Percentiles rank a stretch among this genome's conserved stretches.
phyloP scores from a whole-genome alignment of 176 grass and related monocot species.

The Carex kokanica region DNA sequence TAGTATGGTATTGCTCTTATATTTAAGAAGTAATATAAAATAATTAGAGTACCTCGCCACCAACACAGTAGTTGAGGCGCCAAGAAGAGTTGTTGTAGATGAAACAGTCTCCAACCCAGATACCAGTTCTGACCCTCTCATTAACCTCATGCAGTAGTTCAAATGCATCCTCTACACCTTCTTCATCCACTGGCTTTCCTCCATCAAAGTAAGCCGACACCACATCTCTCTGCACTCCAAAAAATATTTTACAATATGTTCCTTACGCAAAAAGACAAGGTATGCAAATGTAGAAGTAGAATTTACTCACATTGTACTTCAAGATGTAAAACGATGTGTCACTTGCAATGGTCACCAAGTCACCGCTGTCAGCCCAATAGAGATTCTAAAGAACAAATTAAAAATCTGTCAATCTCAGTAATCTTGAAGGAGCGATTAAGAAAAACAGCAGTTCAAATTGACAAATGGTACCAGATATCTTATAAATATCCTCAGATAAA shows the following conservation, averaged over 20 bases:
- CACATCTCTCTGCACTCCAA: slow-evolving; percentile 63
- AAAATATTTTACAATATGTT: slow-evolving; percentile 11
- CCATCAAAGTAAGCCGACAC: slow-evolving; percentile 75
- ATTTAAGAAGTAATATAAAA: background rate
- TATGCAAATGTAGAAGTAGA: slow-evolving; percentile 29
- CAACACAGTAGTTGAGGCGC: slow-evolving; percentile 95
- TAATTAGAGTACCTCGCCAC: slow-evolving; percentile 68
- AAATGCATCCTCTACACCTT: slow-evolving; percentile 95
- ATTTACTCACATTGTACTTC: slow-evolving; percentile 84
- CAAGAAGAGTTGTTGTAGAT: slow-evolving; percentile 97
- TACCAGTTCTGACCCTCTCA: slow-evolving; percentile 86
- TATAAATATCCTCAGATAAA: background rate
- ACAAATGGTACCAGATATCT: background rate
- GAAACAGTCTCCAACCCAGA: slow-evolving; percentile 99
- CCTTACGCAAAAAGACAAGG: background rate
- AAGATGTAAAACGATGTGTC: slow-evolving; percentile 97
- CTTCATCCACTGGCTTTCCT: slow-evolving; percentile 68
- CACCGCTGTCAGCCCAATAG: slow-evolving; percentile 97
- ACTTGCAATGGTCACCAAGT: slow-evolving; percentile 90
- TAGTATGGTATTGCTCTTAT: slow-evolving; percentile 5
- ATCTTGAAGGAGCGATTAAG: background rate
- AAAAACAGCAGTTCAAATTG: background rate
- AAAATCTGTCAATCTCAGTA: slow-evolving; percentile 2
- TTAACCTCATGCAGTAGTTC: slow-evolving; percentile 96
- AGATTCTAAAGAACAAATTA: slow-evolving; percentile 57